A percentile compares a stretch with the other conserved stretches of the same genome.
Evolutionary conservation across 2,329 filamentous ascomycete species (phyloP).

Genomic region (Aspergillus piperis): DNA sequence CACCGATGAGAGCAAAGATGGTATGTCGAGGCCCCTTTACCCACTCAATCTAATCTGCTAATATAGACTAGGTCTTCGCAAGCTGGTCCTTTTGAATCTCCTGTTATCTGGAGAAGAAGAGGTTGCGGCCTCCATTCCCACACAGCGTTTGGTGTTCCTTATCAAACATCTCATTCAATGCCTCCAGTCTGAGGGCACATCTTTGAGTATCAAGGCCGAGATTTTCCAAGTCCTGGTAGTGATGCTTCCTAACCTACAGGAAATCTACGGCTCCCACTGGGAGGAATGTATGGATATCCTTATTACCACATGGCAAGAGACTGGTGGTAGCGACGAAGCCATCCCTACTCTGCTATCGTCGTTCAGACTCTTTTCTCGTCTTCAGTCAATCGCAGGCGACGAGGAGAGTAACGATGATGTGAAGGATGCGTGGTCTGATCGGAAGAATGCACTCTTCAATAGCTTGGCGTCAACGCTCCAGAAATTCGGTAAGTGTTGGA

Average conservation of each 20-base stretch:
- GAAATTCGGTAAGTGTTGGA: constrained; percentile 40
- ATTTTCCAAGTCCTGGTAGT: constrained; percentile 48
- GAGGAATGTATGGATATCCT: constrained; percentile 63
- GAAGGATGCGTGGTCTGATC: constrained; percentile 68
- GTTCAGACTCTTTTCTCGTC: constrained; percentile 65
- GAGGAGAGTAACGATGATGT: constrained; percentile 81
- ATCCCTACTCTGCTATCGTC: constrained; percentile 70
- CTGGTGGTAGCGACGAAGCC: constrained; percentile 49
- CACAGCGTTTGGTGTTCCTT: constrained; percentile 75
- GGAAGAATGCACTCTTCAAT: constrained; percentile 62
- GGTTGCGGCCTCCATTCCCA: constrained; percentile 50
- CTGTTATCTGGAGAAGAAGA: constrained; percentile 53
- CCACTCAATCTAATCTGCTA: constrained; percentile 22
- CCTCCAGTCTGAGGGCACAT: constrained; percentile 62
- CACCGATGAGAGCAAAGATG: constrained; percentile 45
- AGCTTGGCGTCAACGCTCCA: constrained; percentile 46
- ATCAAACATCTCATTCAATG: constrained; percentile 76
- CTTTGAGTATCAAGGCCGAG: constrained; percentile 38
- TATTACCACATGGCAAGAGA: constrained; percentile 58
- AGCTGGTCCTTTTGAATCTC: constrained; percentile 57
- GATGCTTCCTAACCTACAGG: constrained; percentile 72
- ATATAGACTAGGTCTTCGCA: constrained; percentile 43
- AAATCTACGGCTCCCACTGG: constrained; percentile 91
- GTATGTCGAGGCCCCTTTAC: constrained; percentile 29
- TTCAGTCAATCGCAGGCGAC: constrained; percentile 60